Evolutionary conservation across 768 basidiomycete species (phyloP), one percentile per base, ranked within the genome.

Genomic region (Lactarius hatsudake): DNA sequence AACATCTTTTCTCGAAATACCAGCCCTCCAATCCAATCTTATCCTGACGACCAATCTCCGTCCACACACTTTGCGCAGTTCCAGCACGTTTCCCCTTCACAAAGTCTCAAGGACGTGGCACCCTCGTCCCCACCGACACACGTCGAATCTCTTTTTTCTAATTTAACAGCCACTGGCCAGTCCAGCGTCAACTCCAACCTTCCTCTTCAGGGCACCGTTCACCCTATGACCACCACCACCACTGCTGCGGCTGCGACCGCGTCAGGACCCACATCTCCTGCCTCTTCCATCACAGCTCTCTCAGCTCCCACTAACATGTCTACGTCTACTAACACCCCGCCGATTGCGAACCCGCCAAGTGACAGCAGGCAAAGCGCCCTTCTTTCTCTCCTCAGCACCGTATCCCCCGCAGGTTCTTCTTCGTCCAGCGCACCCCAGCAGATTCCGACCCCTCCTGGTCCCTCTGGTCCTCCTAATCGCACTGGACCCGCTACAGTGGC

Each of bases 351-450:
- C 42, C 20, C 2, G 15, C 59, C 62, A 18, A 36, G 66, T 0
- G 91, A 93, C 63, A 82, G 88, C 55, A 61, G 70, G 66, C 90
- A 93, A 78, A 90, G 83, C 72, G 89, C 91, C 0, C 80, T 94
- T 59, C 80, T 93, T 54, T 87, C 87, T 66, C 80, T 93, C 36
- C 81, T 92, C 23, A 82, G 88, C 67, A 79, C 84, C 57, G 79
- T 80, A 34, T 78, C 83, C 1, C 75, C 80, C 7, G 73, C 84
- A 6, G 64, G 76, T 73, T 63, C 74, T 64, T 72, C 68, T 63
- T 76, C 73, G 32, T 73, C 75, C n/a, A 69, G 71, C 42, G 73
- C 75, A 32, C 78, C 83, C 13, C 88, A 86, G 71, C 89, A 90
- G 73, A 79, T 88, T 51, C 88, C 89, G 15, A 87, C 88, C 0